Base-by-base conservation (phyloP, 2,329 filamentous ascomycete genomes). In the Fusarium fujikuroi region DNA sequence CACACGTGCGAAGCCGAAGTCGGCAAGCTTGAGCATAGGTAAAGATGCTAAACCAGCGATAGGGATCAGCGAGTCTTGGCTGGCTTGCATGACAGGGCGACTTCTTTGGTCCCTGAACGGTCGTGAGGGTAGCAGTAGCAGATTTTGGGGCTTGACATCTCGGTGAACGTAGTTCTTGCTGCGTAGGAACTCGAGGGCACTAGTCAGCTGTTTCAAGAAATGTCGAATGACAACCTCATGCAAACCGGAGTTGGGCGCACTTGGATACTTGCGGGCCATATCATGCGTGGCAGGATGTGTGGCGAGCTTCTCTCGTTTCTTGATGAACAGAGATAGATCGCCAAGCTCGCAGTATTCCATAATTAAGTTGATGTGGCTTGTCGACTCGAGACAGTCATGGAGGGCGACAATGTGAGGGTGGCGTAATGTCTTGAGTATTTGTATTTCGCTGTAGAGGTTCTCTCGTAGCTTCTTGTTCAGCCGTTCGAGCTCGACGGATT, bases 341-440 rank as follows among this genome's bases (percentile, higher is more conserved):
- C 96, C 95, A 44, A 99, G 89, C 80, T 97, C 94, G 84, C 96
- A 98, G 84, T 97, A 98, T 84, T 99, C 96, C 95, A 98, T 99
- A 72, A 98, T 92, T 66, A 99, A 89, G 83, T 99, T 96, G 84
- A 98, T 98, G 79, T 97, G 93, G 28, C 92, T 92, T 7, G 90
- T 86, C 2, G 94, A 92, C 82, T 98, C 95, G 81, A 95, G 89
- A 85, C 95, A 98, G 83, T 97, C 94, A 85, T 98, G 95, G 53
- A 99, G 91, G 76, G 95, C 93, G 75, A 98, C 96, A 77, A 99
- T 98, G 80, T 99, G 96, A 34, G 96, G 96, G 83, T 99, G 96
- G 67, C 96, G 93, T 34, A 99, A 89, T 73, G 91, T 93, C 83
- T 96, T 96, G 79, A 99, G 91, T 73, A 99, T 99, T 77, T 95